A percentile compares a stretch with the other conserved stretches of the same genome.
Evolutionary conservation across 768 basidiomycete species (phyloP).

Genomic region (Amanita molliuscula): DNA sequence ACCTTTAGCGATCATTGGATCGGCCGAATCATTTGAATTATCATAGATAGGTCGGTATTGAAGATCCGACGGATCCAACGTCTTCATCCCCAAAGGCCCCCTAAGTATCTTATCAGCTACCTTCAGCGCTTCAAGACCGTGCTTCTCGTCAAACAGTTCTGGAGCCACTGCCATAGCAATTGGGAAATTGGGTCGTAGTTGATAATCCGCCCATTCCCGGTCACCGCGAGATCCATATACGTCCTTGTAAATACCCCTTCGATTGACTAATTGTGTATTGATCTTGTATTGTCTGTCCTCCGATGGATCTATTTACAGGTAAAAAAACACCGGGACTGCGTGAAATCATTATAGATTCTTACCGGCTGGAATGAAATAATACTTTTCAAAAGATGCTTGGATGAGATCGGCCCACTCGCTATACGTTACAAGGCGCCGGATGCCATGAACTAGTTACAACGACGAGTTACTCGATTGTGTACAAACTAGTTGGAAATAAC

Average conservation of each 20-base stretch:
- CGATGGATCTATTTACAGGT: conserved; percentile 39
- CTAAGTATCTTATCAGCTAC: conserved; percentile 75
- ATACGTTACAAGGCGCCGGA: conserved; percentile 67
- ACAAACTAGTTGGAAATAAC: conserved; percentile 16
- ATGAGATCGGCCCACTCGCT: conserved; percentile 84
- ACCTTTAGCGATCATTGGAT: conserved; percentile 81
- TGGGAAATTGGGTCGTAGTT: conserved; percentile 87
- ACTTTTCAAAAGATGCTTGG: conserved; percentile 79
- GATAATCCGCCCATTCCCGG: conserved; percentile 96
- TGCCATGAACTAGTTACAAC: conserved; percentile 49
- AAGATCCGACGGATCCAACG: conserved; percentile 76
- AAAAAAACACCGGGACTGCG: background rate
- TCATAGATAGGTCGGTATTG: conserved; percentile 91
- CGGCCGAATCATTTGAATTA: conserved; percentile 86
- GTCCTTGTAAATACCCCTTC: conserved; percentile 97
- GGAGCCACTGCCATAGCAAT: conserved; percentile 97
- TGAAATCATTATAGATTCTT: conserved; percentile 13
- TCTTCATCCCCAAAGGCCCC: conserved; percentile 95
- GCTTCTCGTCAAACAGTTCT: conserved; percentile 77
- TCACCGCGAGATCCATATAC: conserved; percentile 83
- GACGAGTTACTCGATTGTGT: background rate
- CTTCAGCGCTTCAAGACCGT: conserved; percentile 70
- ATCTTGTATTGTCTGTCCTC: conserved; percentile 67
- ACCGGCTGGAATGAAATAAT: conserved; percentile 85
- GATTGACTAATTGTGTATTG: conserved; percentile 62